Percentiles rank a stretch among this genome's conserved stretches.
Evolutionary conservation across 164 flowering plant species (phyloP).

Genomic region (Litsea cubeba): DNA sequence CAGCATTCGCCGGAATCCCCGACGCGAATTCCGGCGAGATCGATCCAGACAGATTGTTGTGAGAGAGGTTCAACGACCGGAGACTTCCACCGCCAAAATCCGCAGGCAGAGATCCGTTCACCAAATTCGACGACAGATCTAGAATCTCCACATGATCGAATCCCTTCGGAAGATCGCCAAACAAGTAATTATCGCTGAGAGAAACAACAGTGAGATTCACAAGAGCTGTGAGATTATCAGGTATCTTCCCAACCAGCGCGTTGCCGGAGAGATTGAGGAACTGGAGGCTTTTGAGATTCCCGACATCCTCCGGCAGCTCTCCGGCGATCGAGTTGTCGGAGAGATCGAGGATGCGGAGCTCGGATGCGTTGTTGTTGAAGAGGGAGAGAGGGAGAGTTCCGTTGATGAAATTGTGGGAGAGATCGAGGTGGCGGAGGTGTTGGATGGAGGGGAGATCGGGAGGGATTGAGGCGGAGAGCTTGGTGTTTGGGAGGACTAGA

Average conservation of each 20-base stretch:
- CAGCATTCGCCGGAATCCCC: constrained; percentile 14
- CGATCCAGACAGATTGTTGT: constrained; percentile 16
- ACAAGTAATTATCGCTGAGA: constrained; percentile 51
- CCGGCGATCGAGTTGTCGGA: constrained; percentile 74
- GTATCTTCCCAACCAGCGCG: constrained; percentile 66
- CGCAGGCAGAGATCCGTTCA: constrained; percentile 56
- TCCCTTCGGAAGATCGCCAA: constrained; percentile 48
- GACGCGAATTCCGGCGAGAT: constrained; percentile 15
- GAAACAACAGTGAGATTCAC: constrained; percentile 50
- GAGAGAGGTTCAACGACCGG: constrained; percentile 35
- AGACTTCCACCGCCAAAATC: constrained; percentile 47
- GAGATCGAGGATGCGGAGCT: constrained; percentile 52
- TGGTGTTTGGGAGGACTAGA: constrained; percentile 53
- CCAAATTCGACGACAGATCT: constrained; percentile 66
- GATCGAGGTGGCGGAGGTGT: constrained; percentile 56
- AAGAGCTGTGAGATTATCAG: constrained; percentile 34
- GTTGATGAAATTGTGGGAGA: constrained; percentile 75
- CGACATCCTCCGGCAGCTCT: constrained; percentile 42
- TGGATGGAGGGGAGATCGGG: constrained; percentile 47
- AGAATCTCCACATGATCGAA: constrained; percentile 31
- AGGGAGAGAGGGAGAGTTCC: constrained; percentile 55
- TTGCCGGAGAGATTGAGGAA: constrained; percentile 74
- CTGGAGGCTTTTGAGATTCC: constrained; percentile 35
- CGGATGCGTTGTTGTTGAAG: constrained; percentile 27
- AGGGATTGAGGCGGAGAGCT: constrained; percentile 64